Evolutionary conservation across 192 early-diverging fungal species (phyloP).

Genomic region (Coemansia sp.): DNA sequence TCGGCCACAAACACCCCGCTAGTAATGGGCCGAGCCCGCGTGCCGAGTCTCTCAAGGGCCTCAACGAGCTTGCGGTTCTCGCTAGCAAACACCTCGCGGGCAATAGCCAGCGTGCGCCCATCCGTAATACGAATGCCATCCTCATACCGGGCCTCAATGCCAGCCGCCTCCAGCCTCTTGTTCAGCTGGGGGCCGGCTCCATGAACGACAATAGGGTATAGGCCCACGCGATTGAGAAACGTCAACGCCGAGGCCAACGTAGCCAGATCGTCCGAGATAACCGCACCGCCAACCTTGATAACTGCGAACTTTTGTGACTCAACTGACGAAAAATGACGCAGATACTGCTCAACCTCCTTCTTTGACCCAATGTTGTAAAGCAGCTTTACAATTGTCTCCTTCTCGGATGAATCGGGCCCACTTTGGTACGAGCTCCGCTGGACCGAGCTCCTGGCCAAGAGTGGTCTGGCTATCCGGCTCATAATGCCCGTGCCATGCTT

Average conservation of each 20-base stretch:
- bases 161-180: constrained; percentile 80
- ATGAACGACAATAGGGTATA: constrained; percentile 98
- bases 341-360: constrained; percentile 98
- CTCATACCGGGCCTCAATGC: constrained; percentile 94
- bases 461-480: constrained; percentile 20
- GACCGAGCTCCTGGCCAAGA: not conserved
- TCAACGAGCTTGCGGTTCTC: constrained; percentile 98
- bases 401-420: constrained; percentile 47
- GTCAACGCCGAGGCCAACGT: constrained; percentile 93
- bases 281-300: constrained; percentile 96
- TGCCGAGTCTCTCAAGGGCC: constrained; percentile 92
- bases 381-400: constrained; percentile 84
- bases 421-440: constrained; percentile 30
- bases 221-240: constrained; percentile 94
- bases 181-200: constrained; percentile 98
- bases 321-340: constrained; percentile 93
- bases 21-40: constrained; percentile 92
- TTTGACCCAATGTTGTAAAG: constrained; percentile 99
- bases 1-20: constrained; percentile 96
- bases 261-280: constrained; percentile 94
- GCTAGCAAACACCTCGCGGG: constrained; percentile 88
- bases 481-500: constrained; percentile 34
- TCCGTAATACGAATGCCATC: constrained; percentile 99
- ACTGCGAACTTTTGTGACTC: constrained; percentile 99
- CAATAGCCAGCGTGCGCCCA: constrained; percentile 87